Evolutionary conservation across 2,329 filamentous ascomycete species (phyloP).

Genomic region (Hypoxylon sp.): DNA sequence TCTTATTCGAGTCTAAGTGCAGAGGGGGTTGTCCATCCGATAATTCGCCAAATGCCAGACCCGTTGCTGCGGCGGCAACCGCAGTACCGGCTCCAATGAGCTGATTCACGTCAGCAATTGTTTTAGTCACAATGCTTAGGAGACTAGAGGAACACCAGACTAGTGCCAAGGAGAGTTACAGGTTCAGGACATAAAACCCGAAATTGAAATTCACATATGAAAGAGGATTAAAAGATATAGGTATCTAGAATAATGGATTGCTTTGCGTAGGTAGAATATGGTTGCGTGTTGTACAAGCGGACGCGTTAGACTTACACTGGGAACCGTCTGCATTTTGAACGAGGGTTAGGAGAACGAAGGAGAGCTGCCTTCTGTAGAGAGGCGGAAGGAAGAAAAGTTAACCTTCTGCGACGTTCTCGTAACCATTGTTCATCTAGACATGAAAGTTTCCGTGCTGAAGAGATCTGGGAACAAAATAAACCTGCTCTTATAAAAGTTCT

Average conservation of each 20-base stretch:
- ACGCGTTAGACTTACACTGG: constrained; percentile 62
- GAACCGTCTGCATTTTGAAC: constrained; percentile 69
- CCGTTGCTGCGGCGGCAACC: constrained; percentile 72
- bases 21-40: constrained; percentile 58
- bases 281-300: constrained; percentile 22
- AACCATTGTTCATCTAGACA: constrained; percentile 56
- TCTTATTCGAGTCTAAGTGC: constrained; percentile 54
- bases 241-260: constrained; percentile 15
- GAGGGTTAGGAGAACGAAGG: constrained; percentile 56
- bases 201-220: neutral
- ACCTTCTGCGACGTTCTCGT: constrained; percentile 50
- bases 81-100: constrained; percentile 74
- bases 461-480: constrained; percentile 48
- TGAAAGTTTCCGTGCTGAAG: constrained; percentile 46
- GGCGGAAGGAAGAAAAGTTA: constrained; percentile 50
- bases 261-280: constrained; percentile 8
- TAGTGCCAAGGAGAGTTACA: constrained; percentile 11
- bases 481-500: constrained; percentile 42
- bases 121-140: constrained; percentile 13
- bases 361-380: constrained; percentile 54
- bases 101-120: constrained; percentile 57
- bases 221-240: neutral
- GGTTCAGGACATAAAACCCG: neutral
- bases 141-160: constrained; percentile 1
- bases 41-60: constrained; percentile 72